A percentile compares a stretch with the other conserved stretches of the same genome.
These are phyloP conservation scores for Ustilago nuda DNA, from an alignment of 1,284 basidiomycete species.

Conservation along the genomic window DNA sequence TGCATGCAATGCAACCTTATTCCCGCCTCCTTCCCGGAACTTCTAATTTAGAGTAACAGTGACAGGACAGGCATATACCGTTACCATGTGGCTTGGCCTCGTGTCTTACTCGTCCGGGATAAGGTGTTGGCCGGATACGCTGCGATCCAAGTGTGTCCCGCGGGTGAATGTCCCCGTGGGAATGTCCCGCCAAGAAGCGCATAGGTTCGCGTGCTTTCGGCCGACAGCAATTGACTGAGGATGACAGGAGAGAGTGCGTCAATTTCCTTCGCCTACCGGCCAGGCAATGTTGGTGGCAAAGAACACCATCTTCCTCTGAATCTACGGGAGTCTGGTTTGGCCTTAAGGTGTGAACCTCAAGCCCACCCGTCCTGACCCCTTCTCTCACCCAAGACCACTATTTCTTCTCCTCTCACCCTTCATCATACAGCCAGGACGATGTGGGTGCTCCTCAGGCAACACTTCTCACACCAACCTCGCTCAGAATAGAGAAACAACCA, in stretches of 20 bases:
- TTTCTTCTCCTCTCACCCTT: neutral
- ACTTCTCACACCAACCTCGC: constrained; percentile 1
- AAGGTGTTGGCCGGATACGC: neutral
- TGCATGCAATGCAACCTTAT: constrained; percentile 14
- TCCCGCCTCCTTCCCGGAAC: neutral
- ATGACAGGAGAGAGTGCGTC: too few species aligned
- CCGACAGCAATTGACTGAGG: too few species aligned
- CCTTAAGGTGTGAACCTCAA: constrained; percentile 6
- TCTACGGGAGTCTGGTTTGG: constrained; percentile 8
- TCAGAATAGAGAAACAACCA: neutral
- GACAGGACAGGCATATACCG: neutral
- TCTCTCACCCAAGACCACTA: neutral
- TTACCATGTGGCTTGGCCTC: neutral
- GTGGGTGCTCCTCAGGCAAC: constrained; percentile 4
- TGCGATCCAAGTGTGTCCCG: too few species aligned
- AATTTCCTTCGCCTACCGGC: constrained; percentile 6
- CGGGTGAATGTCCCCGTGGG: too few species aligned
- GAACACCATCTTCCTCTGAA: constrained; percentile 13
- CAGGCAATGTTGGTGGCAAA: constrained; percentile 10
- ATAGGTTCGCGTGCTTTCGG: too few species aligned
- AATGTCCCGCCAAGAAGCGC: too few species aligned
- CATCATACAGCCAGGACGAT: neutral
- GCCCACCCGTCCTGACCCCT: neutral
- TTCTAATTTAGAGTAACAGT: constrained; percentile 1
- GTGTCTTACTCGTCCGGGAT: neutral